phyloP scores from a whole-genome alignment of 768 basidiomycete species.

The Mycena alexandri region DNA sequence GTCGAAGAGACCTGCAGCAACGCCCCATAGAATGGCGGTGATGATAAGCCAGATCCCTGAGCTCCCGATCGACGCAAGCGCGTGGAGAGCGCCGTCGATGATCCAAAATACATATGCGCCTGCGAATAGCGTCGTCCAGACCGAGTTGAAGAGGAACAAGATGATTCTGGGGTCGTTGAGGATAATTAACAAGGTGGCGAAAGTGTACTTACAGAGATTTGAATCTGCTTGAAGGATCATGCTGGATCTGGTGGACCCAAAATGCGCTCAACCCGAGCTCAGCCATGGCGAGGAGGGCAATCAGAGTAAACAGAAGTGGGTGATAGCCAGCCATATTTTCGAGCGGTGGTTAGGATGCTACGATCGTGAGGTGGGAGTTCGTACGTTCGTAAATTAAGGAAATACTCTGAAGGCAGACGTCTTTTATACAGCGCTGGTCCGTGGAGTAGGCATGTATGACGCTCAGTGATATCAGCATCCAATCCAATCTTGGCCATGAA shows the following conservation, averaged over 20 bases:
- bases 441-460: neutral
- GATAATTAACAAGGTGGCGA: neutral
- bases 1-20: conserved; percentile 61
- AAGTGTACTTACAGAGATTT: conserved; percentile 21
- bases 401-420: neutral
- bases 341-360: neutral
- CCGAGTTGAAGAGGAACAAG: conserved; percentile 55
- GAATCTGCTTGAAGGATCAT: conserved; percentile 51
- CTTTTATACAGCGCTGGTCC: conserved; percentile 1
- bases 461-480: conserved; percentile 77
- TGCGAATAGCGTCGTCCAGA: conserved; percentile 66
- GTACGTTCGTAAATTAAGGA: conserved; percentile 2
- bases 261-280: conserved; percentile 67
- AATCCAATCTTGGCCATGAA: conserved; percentile 58
- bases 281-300: conserved; percentile 56
- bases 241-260: conserved; percentile 60
- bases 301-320: conserved; percentile 34
- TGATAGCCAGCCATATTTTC: conserved; percentile 33
- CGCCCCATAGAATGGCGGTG: conserved; percentile 65
- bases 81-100: conserved; percentile 57
- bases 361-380: conserved; percentile 7
- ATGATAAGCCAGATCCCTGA: conserved; percentile 65
- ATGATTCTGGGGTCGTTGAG: conserved; percentile 45
- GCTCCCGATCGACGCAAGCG: conserved; percentile 64
- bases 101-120: conserved; percentile 65